Base-by-base conservation (phyloP, 2,329 filamentous ascomycete genomes). In the Drechmeria coniospora region DNA sequence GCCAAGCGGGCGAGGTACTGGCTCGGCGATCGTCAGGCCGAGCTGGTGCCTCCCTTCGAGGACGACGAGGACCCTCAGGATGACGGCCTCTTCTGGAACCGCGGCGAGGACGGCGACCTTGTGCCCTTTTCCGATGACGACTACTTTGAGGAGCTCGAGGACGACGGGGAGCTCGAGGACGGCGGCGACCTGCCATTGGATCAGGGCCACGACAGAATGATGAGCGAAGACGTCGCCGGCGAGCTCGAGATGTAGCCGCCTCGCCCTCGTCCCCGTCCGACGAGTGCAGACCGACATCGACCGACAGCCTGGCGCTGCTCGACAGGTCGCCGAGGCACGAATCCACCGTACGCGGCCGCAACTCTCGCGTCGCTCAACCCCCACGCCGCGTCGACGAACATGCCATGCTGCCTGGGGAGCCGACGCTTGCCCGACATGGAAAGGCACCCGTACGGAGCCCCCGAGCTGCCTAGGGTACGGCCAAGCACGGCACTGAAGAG, bases 1-100 rank as follows among this genome's bases (percentile, higher is more conserved):
- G 43, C 47, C 42, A 94, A 94, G 59, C 76, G 86, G 25, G 82
- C 83, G 10, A 71, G 68, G 35, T 94, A 82, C 53, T 94, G 86
- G 87, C 67, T 94, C 4, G 83, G 84, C 23, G 74, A 82, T 35
- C 64, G 59, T 28, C 55, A 65, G 28, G 65, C 61, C 5, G 57
- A 63, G 40, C 47, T 63, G 18, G 48, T 68, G 4, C 50, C 51
- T 4, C 51, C 50, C 4, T 57, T 60, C 15, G 52, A 55, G 13
- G 51, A 54, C 3, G 63, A 70, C 11, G 63, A 68, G 23, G 59
- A 58, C 25, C 46, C 54, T 5, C 53, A 59, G 24, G 56, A 63
- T 32, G 65, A 71, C 28, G 61, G 60, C 9, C 49, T 68, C 26
- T 52, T 61, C 28, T 74, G 66, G 62, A 69, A 72, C 32, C 61